These are phyloP conservation scores for Aspergillus niger DNA, from an alignment of 2,329 filamentous ascomycete genomes.

Conservation along the genomic window DNA sequence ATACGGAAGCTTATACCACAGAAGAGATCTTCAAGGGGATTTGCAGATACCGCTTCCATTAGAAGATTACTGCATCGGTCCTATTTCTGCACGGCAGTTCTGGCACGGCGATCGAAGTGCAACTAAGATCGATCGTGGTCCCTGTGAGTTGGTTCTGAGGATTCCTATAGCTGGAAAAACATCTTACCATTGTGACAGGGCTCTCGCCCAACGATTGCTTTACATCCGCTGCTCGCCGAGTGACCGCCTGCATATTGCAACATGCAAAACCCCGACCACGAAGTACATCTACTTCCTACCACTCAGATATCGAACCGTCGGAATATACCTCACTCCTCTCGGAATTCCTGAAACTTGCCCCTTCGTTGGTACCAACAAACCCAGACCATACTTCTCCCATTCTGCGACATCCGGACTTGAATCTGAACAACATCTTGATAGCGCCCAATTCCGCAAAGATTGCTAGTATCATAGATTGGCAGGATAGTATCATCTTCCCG, in stretches of 20 bases:
- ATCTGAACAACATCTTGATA: slow-evolving; percentile 29
- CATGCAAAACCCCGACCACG: slow-evolving; percentile 30
- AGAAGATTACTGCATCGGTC: slow-evolving; percentile 31
- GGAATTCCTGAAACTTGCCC: slow-evolving; percentile 26
- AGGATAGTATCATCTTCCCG: slow-evolving; percentile 29
- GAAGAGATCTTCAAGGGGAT: slow-evolving; percentile 22
- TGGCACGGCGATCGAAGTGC: slow-evolving; percentile 31
- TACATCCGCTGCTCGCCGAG: slow-evolving; percentile 30
- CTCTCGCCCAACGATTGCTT: slow-evolving; percentile 23
- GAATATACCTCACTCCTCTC: slow-evolving; percentile 30
- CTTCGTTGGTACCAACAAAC: slow-evolving; percentile 17
- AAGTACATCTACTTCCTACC: slow-evolving; percentile 30
- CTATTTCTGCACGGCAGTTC: slow-evolving; percentile 31
- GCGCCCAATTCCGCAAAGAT: slow-evolving; percentile 28
- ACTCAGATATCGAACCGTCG: slow-evolving; percentile 25
- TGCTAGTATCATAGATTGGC: slow-evolving; percentile 31
- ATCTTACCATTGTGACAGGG: slow-evolving; percentile 22
- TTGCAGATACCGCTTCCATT: slow-evolving; percentile 18
- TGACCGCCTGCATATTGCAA: slow-evolving; percentile 23
- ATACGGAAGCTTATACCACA: slow-evolving; percentile 33
- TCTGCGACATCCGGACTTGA: slow-evolving; percentile 32
- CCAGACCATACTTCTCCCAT: slow-evolving; percentile 19
- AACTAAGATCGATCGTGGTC: slow-evolving; percentile 28
- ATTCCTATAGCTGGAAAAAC: background rate
- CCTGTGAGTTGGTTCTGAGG: slow-evolving; percentile 17